Base-by-base conservation (phyloP, 352 stramenopile genomes). In the Globisporangium middletonii region DNA sequence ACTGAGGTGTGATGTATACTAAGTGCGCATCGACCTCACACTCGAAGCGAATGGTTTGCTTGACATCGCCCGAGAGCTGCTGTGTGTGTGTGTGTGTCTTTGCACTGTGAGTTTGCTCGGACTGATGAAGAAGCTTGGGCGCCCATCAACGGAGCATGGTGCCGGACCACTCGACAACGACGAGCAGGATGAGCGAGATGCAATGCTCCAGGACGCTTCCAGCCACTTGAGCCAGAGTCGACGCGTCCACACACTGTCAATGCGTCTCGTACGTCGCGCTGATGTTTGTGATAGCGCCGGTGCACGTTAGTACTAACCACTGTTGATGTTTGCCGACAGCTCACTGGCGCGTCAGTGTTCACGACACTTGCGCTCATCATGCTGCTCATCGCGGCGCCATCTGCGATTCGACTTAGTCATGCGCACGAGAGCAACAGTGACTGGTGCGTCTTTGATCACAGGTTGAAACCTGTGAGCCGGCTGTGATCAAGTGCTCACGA, bases 31-130 rank as follows among this genome's bases (percentile, higher is more conserved):
- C 23, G 23, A 23, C 23, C 19, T 27, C 3, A 11, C 6, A 30
- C 16, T 26, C 26, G 45, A 33, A 30, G 30, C 30, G 30, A 8
- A 16, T 33, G 44, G 11, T 5, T 27, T 50, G 44, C n/a, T 30
- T 27, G 18, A 27, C 18, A 35, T 52, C 28, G 26, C 12, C 4
- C 13, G 16, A 52, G 19, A 18, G 1, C 13, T 18, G n/a, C 45
- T 18, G n/a, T 30, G n/a, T 50, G 16, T 37, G 9, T n/a, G 13
- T 48, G 4, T 8, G 1, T 49, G 3, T 26, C 11, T 23, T 23
- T 63, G 43, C 46, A 90, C 77, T 84, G 50, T 72, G 19, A 72
- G 72, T 44, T 61, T 86, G 44, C 62, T 90, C 68, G 73, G 75
- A 11, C 50, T 87, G 42, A 69, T 74, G 54, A 64, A 72, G 50